Evolutionary conservation across 2,329 filamentous ascomycete species (phyloP).

Genomic region (Verticillium albo-atrum): DNA sequence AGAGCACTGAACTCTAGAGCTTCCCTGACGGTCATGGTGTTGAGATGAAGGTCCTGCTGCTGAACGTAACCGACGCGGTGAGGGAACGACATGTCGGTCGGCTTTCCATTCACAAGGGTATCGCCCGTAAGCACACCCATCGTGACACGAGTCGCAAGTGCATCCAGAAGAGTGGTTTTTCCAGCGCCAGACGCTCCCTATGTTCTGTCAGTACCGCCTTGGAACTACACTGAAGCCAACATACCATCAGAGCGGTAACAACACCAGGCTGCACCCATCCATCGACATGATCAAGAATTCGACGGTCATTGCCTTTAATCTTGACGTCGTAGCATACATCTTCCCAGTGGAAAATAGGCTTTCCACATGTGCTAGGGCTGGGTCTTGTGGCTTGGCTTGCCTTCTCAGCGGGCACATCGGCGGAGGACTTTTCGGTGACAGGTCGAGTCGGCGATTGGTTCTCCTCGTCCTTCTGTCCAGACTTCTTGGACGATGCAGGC

Average conservation of each 20-base stretch:
- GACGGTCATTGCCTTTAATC: constrained; percentile 60
- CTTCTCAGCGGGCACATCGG: not conserved
- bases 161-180: constrained; percentile 71
- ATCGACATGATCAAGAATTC: constrained; percentile 67
- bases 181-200: constrained; percentile 66
- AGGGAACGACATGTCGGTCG: constrained; percentile 63
- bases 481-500: constrained; percentile 35
- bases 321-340: constrained; percentile 59
- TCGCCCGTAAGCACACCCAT: constrained; percentile 70
- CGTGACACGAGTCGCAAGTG: constrained; percentile 66
- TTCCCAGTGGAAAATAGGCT: constrained; percentile 60
- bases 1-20: constrained; percentile 63
- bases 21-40: constrained; percentile 66
- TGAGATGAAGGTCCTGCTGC: constrained; percentile 67
- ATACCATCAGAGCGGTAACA: constrained; percentile 66
- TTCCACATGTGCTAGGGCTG: constrained; percentile 7
- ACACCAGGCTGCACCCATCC: constrained; percentile 76
- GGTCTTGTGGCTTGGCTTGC: not conserved
- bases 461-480: constrained; percentile 6
- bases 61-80: constrained; percentile 69
- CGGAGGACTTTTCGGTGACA: not conserved
- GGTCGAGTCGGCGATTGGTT: not conserved
- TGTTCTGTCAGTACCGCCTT: constrained; percentile 16
- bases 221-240: constrained; percentile 9
- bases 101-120: constrained; percentile 64